Evolutionary conservation across 768 basidiomycete species (phyloP), one percentile per base, ranked within the genome.

Genomic region (Tylopilus sp.): DNA sequence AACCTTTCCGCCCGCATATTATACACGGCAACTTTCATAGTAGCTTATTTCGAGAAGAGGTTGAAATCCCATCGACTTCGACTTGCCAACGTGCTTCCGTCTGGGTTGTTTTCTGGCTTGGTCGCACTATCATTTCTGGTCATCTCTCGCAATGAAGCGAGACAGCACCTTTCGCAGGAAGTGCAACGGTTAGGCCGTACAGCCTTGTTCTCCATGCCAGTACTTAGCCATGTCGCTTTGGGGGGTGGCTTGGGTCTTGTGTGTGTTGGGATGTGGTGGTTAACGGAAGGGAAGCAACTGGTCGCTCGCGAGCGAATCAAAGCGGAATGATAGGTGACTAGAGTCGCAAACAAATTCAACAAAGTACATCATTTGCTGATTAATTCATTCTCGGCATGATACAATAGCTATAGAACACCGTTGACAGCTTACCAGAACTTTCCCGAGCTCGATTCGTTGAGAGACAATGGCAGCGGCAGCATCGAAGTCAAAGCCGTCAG

Each of bases 1-100:
- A 88, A 86, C 63, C 74, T 89, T 55, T 68, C 74, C 0, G 75
- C 77, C 6, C 76, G 90, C 15, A 86, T 88, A 36, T 59, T 71
- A 23, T 91, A 88, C 63, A 79, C 80, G 38, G 68, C 76, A 52
- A 58, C 59, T 31, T 90, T 85, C 62, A 68, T 72, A 13, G 61
- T 63, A 5, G 52, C 52, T 2, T 90, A 75, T 64, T 88, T 83
- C 69, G 53, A 47, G 20, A 55, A 57, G 43, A 51, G 57, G 44
- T 39, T 26, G 41, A 49, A 50, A 25, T 51, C 44, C 21, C 47
- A 61, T 44, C 53, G 35, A 26, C 44, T 69, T 43, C 41, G 9
- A 21, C 33, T 59, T 40, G 25, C 44, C 15, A 52, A 50, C 42
- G 31, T 60, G 13, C 26, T 61, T 28, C 70, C 70, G 1, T 50